These are phyloP conservation scores for Hura crepitans DNA, from an alignment of 441 rosid genomes.

Conservation along the genomic window DNA sequence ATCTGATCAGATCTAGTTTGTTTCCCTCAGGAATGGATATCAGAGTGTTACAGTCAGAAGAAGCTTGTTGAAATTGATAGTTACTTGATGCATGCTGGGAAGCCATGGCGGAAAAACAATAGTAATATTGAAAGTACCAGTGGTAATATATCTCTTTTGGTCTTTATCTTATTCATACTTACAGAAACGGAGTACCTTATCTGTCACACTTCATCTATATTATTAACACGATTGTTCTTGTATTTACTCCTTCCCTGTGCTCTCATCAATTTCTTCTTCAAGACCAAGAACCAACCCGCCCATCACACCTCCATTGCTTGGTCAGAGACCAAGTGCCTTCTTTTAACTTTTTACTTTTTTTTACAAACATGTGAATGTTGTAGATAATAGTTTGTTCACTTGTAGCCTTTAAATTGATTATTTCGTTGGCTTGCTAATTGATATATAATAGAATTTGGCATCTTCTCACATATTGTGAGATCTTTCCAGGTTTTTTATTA, in stretches of 20 bases:
- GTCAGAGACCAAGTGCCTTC: not conserved
- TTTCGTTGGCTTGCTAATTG: not conserved
- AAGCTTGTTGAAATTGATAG: conserved; percentile 75
- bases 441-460: not conserved
- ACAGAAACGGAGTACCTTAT: not conserved
- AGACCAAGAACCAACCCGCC: not conserved
- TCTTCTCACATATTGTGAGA: not conserved
- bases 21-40: conserved; percentile 69
- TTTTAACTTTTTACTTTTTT: not conserved
- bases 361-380: not conserved
- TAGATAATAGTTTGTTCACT: not conserved
- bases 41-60: conserved; percentile 58
- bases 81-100: conserved; percentile 83
- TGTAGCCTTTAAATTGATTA: not conserved
- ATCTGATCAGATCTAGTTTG: conserved; percentile 17
- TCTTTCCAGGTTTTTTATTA: not conserved
- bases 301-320: not conserved
- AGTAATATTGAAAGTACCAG: conserved; percentile 25
- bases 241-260: not conserved
- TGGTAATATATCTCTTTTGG: conserved; percentile 32
- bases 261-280: not conserved
- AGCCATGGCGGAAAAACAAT: conserved; percentile 65
- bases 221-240: not conserved
- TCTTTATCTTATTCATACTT: not conserved
- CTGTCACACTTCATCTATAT: not conserved